Evolutionary conservation across 805 yeast species (phyloP).

Genomic region (Candida easanensis): DNA sequence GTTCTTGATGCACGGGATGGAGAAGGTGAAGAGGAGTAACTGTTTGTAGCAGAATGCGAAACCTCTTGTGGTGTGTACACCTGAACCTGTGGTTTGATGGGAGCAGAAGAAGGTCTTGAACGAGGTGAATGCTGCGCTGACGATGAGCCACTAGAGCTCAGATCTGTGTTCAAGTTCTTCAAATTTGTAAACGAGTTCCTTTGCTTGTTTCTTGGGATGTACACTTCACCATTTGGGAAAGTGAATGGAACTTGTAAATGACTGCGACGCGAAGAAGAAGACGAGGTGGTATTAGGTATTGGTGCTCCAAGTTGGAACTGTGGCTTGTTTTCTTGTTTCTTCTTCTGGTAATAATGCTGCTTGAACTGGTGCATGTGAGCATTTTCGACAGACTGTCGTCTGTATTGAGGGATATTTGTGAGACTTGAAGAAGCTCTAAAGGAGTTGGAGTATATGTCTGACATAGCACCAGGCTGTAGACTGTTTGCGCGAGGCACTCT

Average conservation of each 20-base stretch:
- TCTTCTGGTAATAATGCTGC: slow-evolving; percentile 11
- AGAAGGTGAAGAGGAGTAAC: slow-evolving; percentile 25
- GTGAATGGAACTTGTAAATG: slow-evolving; percentile 24
- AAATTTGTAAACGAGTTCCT: slow-evolving; percentile 18
- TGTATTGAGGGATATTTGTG: slow-evolving; percentile 5
- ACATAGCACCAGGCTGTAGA: slow-evolving; percentile 8
- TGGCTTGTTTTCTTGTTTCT: slow-evolving; percentile 6
- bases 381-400: slow-evolving; percentile 12
- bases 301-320: slow-evolving; percentile 7
- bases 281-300: background rate
- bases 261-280: slow-evolving; percentile 11
- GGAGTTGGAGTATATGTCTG: slow-evolving; percentile 4
- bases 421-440: slow-evolving; percentile 7
- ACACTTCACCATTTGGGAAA: slow-evolving; percentile 31
- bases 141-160: background rate
- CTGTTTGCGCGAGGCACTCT: slow-evolving; percentile 10
- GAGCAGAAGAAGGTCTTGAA: slow-evolving; percentile 3
- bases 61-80: slow-evolving; percentile 1
- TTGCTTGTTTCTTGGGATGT: slow-evolving; percentile 28
- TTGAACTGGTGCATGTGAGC: slow-evolving; percentile 11
- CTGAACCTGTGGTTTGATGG: background rate
- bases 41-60: slow-evolving; percentile 5
- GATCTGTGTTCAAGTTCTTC: slow-evolving; percentile 3
- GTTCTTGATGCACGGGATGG: slow-evolving; percentile 28
- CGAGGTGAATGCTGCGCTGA: slow-evolving; percentile 1